phyloP scores from a whole-genome alignment of 768 basidiomycete genomes.

The Sistotremastrum suecicum region DNA sequence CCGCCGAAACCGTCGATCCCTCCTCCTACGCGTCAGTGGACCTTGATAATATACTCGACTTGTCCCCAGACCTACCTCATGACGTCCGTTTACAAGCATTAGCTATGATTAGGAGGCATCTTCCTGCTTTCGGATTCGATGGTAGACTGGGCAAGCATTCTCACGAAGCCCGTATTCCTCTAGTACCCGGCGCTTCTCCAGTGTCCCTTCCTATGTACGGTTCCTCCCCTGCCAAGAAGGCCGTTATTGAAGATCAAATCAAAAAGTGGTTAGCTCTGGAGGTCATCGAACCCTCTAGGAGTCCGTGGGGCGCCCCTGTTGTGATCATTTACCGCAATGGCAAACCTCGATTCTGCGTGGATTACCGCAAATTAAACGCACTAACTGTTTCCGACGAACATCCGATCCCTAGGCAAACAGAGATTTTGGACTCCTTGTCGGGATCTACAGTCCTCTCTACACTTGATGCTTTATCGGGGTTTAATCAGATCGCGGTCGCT shows the following conservation, averaged over 20 bases:
- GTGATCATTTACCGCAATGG: constrained; percentile 1
- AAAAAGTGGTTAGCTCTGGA: neutral
- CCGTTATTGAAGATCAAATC: constrained; percentile 1
- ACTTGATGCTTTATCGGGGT: constrained; percentile 13
- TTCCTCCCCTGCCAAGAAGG: constrained; percentile 1
- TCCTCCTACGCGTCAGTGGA: neutral
- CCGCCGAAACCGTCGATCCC: constrained; percentile 12
- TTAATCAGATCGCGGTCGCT: constrained; percentile 14
- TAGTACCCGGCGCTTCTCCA: constrained; percentile 11
- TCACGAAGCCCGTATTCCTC: constrained; percentile 13
- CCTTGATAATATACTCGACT: constrained; percentile 6
- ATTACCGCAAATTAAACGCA: constrained; percentile 4
- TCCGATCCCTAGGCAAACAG: constrained; percentile 12
- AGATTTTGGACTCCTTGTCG: constrained; percentile 10
- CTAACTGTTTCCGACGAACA: no score
- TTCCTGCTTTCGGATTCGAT: constrained; percentile 17
- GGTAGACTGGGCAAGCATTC: constrained; percentile 17
- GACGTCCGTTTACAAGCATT: constrained; percentile 3
- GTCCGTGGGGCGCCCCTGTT: no score
- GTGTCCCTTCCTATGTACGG: constrained; percentile 9
- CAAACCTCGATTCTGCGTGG: neutral
- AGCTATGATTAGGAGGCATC: constrained; percentile 8
- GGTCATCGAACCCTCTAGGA: constrained; percentile 2
- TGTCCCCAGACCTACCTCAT: constrained; percentile 10
- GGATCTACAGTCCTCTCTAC: constrained; percentile 5